Conservation (phyloP, 2,329 filamentous ascomycete species). For the Fusarium metavorans region DNA sequence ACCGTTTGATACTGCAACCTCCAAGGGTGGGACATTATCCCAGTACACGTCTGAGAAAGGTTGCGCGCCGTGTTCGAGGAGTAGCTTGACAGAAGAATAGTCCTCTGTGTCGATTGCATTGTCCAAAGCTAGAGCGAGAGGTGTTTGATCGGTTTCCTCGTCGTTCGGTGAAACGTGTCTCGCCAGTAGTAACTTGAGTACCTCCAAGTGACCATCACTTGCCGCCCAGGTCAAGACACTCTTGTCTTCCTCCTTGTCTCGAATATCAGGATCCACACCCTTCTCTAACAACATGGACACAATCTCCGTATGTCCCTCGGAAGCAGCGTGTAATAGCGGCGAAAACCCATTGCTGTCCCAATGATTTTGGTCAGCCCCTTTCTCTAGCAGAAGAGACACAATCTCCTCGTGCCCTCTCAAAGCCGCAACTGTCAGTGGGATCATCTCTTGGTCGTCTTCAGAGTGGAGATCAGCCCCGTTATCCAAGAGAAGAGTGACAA, state of each 20-base stretch:
- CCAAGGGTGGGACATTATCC: background rate
- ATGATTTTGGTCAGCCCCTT: background rate
- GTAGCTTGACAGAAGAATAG: background rate
- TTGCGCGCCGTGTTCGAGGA: background rate
- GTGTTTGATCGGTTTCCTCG: background rate
- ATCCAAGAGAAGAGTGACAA: background rate
- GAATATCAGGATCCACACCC: background rate
- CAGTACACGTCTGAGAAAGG: background rate
- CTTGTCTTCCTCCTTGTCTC: background rate
- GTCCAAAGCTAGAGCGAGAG: background rate
- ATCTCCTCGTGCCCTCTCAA: background rate
- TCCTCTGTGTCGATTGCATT: background rate
- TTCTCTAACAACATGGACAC: background rate
- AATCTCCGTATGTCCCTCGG: background rate
- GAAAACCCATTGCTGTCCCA: background rate
- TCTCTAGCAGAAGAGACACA: background rate
- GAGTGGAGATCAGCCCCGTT: background rate
- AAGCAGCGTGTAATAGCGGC: background rate
- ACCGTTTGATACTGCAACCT: background rate
- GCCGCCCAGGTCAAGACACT: background rate
- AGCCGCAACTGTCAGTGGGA: background rate
- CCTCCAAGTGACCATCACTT: background rate
- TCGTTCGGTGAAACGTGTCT: background rate
- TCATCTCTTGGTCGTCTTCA: background rate
- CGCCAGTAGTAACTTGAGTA: background rate